A percentile compares a stretch with the other conserved stretches of the same genome.
phyloP scores from a whole-genome alignment of 306 rosid species.

The Hippophae gyantsensis region DNA sequence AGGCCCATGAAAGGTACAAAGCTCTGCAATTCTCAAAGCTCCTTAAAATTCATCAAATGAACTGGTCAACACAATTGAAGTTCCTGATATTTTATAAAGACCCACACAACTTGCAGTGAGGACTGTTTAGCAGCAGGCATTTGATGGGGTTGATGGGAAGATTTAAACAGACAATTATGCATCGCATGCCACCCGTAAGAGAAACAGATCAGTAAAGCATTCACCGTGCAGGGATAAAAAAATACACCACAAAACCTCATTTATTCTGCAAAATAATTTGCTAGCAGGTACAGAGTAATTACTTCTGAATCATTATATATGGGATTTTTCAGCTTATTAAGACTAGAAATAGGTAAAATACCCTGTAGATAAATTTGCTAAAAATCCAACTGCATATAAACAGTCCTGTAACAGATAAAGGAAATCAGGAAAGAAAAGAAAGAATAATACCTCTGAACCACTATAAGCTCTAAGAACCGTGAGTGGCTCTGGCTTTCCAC shows the following conservation, averaged over 20 bases:
- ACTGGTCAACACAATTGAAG: not conserved
- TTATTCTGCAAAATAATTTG: too few relatives aligned
- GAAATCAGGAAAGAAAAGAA: not conserved
- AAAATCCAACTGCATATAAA: not conserved
- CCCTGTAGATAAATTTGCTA: not conserved
- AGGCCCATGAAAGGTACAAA: not conserved
- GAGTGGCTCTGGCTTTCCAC: slow-evolving; percentile 91
- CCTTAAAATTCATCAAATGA: not conserved
- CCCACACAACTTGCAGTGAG: not conserved
- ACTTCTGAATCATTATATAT: too few relatives aligned
- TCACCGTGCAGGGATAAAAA: too few relatives aligned
- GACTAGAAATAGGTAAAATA: too few relatives aligned
- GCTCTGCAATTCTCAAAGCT: not conserved
- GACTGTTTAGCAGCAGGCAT: not conserved
- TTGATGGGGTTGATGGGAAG: not conserved
- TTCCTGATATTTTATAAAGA: not conserved
- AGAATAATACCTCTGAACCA: slow-evolving; percentile 37
- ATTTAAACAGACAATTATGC: too few relatives aligned
- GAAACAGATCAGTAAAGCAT: too few relatives aligned
- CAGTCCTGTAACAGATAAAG: not conserved
- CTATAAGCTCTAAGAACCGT: slow-evolving; percentile 81
- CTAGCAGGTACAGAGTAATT: too few relatives aligned
- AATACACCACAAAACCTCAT: too few relatives aligned
- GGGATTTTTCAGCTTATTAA: not conserved
- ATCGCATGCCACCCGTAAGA: too few relatives aligned